Percentiles rank a stretch among this genome's conserved stretches.
Conservation (phyloP, 2,329 filamentous ascomycete species). For the Colletotrichum horii region DNA sequence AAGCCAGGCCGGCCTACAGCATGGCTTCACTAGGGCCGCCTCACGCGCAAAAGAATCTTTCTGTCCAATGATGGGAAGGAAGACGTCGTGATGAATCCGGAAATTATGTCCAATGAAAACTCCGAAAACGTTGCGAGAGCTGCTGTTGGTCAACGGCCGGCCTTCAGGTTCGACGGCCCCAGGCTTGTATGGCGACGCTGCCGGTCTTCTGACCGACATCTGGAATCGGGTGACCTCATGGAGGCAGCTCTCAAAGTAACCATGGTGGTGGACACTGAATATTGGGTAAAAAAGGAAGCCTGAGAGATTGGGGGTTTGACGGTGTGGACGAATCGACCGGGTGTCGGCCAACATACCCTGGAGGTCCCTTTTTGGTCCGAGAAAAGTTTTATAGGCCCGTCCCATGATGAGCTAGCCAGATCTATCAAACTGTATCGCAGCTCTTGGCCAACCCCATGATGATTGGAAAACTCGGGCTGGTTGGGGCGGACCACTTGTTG, state of each 20-base stretch:
- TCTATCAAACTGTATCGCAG: conserved; percentile 14
- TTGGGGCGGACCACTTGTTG: not conserved
- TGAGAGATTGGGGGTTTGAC: not conserved
- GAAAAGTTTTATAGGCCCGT: not conserved
- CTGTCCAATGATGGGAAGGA: conserved; percentile 43
- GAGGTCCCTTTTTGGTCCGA: not conserved
- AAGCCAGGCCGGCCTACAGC: conserved; percentile 43
- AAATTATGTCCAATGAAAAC: conserved; percentile 42
- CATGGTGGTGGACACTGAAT: not conserved
- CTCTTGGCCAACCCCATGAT: not conserved
- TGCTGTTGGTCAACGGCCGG: conserved; percentile 33
- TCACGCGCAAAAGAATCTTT: conserved; percentile 30
- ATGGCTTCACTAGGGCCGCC: conserved; percentile 44
- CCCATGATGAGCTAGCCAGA: conserved; percentile 13
- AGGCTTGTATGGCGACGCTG: not conserved
- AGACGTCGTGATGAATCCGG: conserved; percentile 32
- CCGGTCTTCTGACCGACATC: not conserved
- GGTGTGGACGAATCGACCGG: not conserved
- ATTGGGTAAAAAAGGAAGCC: not conserved
- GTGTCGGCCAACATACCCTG: not conserved
- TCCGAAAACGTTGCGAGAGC: conserved; percentile 22
- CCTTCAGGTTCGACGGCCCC: not conserved
- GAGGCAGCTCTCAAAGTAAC: not conserved
- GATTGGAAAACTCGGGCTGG: not conserved
- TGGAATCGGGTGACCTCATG: not conserved